phyloP scores from a whole-genome alignment of 2,329 filamentous ascomycete genomes.

The Fusarium camptoceras region DNA sequence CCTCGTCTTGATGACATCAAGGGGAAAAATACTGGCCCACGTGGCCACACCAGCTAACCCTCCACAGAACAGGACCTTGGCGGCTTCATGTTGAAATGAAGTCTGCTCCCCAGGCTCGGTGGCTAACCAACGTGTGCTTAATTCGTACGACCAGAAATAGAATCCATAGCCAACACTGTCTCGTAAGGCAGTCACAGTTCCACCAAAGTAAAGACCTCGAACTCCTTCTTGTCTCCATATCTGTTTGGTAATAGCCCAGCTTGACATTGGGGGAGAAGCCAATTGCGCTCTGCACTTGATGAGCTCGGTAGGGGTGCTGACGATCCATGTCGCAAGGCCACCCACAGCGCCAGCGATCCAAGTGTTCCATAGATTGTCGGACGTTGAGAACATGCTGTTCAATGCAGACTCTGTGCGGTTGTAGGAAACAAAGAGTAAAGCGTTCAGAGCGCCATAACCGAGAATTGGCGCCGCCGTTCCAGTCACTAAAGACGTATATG shows the following conservation, averaged over 20 bases:
- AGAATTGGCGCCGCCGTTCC: conserved; percentile 88
- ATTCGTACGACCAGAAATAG: conserved; percentile 94
- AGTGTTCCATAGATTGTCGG: conserved; percentile 70
- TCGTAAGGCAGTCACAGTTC: conserved; percentile 81
- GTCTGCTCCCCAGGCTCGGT: conserved; percentile 32
- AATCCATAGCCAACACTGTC: conserved; percentile 97
- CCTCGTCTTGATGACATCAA: conserved; percentile 92
- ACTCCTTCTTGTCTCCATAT: conserved; percentile 70
- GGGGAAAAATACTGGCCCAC: conserved; percentile 90
- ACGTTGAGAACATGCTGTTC: conserved; percentile 50
- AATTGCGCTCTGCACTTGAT: conserved; percentile 91
- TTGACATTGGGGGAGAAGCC: conserved; percentile 60
- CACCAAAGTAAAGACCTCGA: conserved; percentile 83
- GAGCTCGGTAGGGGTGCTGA: conserved; percentile 90
- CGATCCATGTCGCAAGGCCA: conserved; percentile 85
- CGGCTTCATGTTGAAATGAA: conserved; percentile 58
- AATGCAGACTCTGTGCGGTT: conserved; percentile 82
- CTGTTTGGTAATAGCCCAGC: conserved; percentile 72
- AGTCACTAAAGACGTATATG: conserved; percentile 58
- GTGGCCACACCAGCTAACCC: conserved; percentile 88
- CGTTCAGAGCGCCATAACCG: conserved; percentile 91
- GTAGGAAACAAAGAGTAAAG: conserved; percentile 89
- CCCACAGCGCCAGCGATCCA: conserved; percentile 85
- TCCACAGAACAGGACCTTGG: conserved; percentile 82
- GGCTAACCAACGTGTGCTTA: conserved; percentile 70